Evolutionary conservation across 164 flowering plant species (phyloP).

Genomic region (Protea cynaroides): DNA sequence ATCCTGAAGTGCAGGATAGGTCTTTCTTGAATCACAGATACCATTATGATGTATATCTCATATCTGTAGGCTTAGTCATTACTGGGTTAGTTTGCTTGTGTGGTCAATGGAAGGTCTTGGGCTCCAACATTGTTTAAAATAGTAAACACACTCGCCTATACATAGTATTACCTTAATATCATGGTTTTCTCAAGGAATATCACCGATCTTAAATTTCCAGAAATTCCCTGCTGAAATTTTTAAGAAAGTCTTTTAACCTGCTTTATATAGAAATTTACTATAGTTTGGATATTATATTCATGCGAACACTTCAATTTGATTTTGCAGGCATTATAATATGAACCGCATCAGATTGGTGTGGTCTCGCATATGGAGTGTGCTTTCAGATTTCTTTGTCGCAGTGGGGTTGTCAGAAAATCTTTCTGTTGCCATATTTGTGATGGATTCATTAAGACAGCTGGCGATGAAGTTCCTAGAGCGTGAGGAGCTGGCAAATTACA

Average conservation of each 20-base stretch:
- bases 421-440: slow-evolving; percentile 94
- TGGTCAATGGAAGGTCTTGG: no score
- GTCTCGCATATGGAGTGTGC: slow-evolving; percentile 98
- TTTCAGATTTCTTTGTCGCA: slow-evolving; percentile 90
- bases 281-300: no score
- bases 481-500: slow-evolving; percentile 96
- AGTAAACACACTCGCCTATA: no score
- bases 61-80: no score
- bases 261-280: no score
- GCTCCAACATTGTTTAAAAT: no score
- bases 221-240: neutral
- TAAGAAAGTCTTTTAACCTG: neutral
- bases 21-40: no score
- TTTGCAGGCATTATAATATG: slow-evolving; percentile 98
- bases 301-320: slow-evolving; percentile 1
- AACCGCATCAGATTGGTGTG: slow-evolving; percentile 96
- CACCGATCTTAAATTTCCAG: neutral
- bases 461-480: slow-evolving; percentile 98
- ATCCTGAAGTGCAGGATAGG: no score
- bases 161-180: no score
- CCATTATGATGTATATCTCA: no score
- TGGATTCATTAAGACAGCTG: slow-evolving; percentile 96
- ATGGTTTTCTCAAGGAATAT: no score
- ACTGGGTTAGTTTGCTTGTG: no score
- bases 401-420: slow-evolving; percentile 97